A percentile compares a stretch with the other conserved stretches of the same genome.
Conservation (phyloP, 805 yeast species). For the Starmera caribaea region DNA sequence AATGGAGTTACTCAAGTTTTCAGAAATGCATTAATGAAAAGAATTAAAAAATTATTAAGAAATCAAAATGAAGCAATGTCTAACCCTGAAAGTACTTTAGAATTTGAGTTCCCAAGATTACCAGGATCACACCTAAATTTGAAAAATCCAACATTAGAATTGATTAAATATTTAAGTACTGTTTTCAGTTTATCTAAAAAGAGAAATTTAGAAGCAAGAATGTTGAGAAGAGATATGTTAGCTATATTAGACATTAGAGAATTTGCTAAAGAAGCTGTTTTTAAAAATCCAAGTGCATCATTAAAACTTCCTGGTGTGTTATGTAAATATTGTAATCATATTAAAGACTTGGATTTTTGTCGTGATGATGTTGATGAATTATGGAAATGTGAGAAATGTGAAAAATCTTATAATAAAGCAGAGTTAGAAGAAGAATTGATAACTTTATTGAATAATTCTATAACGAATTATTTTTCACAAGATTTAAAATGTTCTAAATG, state of each 20-base stretch:
- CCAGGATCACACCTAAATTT: constrained; percentile 61
- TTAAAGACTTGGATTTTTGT: constrained; percentile 76
- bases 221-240: constrained; percentile 66
- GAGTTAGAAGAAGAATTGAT: constrained; percentile 74
- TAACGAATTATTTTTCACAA: constrained; percentile 63
- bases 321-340: constrained; percentile 72
- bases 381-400: constrained; percentile 64
- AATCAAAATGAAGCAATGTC: constrained; percentile 67
- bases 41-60: constrained; percentile 55
- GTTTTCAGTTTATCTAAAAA: constrained; percentile 57
- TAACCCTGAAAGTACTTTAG: constrained; percentile 50
- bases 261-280: constrained; percentile 66
- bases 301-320: constrained; percentile 56
- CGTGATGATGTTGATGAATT: constrained; percentile 39
- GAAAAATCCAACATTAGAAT: constrained; percentile 68
- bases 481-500: constrained; percentile 80
- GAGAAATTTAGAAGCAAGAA: constrained; percentile 61
- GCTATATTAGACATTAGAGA: constrained; percentile 72
- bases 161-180: constrained; percentile 68
- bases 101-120: constrained; percentile 62
- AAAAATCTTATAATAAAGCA: constrained; percentile 50
- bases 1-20: constrained; percentile 46
- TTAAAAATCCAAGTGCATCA: constrained; percentile 66
- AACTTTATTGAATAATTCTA: constrained; percentile 43
- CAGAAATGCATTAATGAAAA: constrained; percentile 52